Base-by-base conservation (phyloP, 192 early-diverging fungal genomes). In the Mortierella claussenii region DNA sequence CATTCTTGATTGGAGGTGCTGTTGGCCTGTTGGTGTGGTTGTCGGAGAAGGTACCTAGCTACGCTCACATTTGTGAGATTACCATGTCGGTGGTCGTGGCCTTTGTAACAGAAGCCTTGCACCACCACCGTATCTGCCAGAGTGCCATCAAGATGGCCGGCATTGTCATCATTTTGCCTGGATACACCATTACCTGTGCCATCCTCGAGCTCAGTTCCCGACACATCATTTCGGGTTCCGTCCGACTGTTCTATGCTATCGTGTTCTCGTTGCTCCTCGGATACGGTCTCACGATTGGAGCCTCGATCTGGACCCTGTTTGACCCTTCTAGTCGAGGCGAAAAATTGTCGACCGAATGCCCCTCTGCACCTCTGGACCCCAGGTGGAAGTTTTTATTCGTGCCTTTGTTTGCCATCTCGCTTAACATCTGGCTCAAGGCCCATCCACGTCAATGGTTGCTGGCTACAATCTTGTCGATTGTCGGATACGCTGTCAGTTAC, bases 181-280 rank as follows among this genome's bases (percentile, higher is more conserved):
- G 96, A 6, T 87, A 95, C 49, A 83, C 87, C 0, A 86, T 98
- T 62, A 93, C 96, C 13, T 83, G 91, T 28, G 81, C 89, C 36
- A 93, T 98, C 62, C 91, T 94, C 45, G 96, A 98, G 57, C 81
- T 98, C 52, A 89, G 91, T 9, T 93, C 94, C 11, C 83, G 93
- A 20, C 95, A 98, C 67, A 83, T 96, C 68, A 91, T 98, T 33
- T 89, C 92, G 1, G 96, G 96, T 37, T 90, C 93, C 0, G 94
- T 97, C 18, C 87, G 95, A 4, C 81, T 97, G 55, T 89, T 97
- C 30, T 91, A 91, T 62, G 87, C 93, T 15, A 73, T 98, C 18
- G 86, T 95, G 17, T 91, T 87, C 21, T 92, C 92, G 23, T 86
- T 94, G 42, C 70, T 93, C 37, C 81, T 93, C 30, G 93, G 93